phyloP scores from a whole-genome alignment of 495 filamentous ascomycete genomes.

The Hypoxylon fragiforme region DNA sequence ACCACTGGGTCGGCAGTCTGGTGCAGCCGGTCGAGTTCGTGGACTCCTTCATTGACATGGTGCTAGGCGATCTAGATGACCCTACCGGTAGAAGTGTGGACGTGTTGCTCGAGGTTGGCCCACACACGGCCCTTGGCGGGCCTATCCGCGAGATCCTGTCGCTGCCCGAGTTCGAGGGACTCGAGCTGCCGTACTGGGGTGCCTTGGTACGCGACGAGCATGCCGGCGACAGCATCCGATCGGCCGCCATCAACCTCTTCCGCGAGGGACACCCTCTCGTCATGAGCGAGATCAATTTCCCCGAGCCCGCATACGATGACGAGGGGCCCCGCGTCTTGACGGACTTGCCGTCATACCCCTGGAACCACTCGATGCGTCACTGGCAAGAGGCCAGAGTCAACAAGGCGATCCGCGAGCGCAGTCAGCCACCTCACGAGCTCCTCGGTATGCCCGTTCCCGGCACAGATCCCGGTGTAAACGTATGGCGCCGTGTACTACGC shows the following conservation, averaged over 20 bases:
- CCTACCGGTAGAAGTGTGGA: conserved; percentile 6
- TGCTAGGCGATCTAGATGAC: conserved; percentile 8
- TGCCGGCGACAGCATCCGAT: conserved; percentile 21
- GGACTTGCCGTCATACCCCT: conserved; percentile 37
- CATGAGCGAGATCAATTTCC: background rate
- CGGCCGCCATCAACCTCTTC: conserved; percentile 5
- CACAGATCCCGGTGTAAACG: background rate
- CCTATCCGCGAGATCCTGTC: conserved; percentile 14
- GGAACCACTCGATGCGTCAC: conserved; percentile 42
- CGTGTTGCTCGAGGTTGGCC: conserved; percentile 42
- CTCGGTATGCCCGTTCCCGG: conserved; percentile 38
- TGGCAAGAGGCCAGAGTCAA: conserved; percentile 45
- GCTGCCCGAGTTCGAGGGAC: background rate
- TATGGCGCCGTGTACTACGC: background rate
- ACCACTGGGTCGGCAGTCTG: conserved; percentile 10
- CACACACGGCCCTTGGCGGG: conserved; percentile 46
- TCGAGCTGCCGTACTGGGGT: background rate
- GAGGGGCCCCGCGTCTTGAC: background rate
- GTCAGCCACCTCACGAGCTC: conserved; percentile 40
- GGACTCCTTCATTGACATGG: conserved; percentile 32
- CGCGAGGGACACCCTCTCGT: background rate
- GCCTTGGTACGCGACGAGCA: conserved; percentile 5
- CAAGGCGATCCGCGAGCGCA: conserved; percentile 12
- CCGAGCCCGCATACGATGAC: conserved; percentile 26
- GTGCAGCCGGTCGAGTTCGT: conserved; percentile 46